Evolutionary conservation across 176 grass and related monocot species (phyloP).

Genomic region (Carex parvula): DNA sequence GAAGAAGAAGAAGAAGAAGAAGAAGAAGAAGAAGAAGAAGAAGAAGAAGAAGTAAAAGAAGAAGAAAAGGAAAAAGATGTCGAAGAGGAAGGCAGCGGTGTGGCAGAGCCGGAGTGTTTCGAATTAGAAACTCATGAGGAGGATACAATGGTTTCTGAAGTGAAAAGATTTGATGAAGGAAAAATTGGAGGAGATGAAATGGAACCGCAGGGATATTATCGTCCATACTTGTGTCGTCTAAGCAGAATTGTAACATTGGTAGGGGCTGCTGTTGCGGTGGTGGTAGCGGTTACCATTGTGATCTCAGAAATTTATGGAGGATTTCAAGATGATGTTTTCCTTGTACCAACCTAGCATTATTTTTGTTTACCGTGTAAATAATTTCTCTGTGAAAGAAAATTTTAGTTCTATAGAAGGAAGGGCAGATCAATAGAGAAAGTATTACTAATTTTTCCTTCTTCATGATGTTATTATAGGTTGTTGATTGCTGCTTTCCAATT

Average conservation of each 20-base stretch:
- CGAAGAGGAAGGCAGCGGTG: not conserved
- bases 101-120: not conserved
- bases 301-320: conserved; percentile 11
- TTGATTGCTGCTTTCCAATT: not conserved
- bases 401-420: not conserved
- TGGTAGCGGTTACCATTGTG: not conserved
- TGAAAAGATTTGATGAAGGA: not conserved
- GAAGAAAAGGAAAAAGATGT: not conserved
- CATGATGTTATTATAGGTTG: not conserved
- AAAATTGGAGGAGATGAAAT: not conserved
- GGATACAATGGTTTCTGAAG: not conserved
- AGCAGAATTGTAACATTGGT: not conserved
- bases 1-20: too few relatives aligned
- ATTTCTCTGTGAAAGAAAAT: not conserved
- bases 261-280: not conserved
- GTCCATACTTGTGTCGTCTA: not conserved
- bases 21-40: not conserved
- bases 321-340: conserved; percentile 10
- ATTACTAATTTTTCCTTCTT: not conserved
- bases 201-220: not conserved
- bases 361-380: not conserved
- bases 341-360: conserved; percentile 16
- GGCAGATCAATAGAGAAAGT: not conserved
- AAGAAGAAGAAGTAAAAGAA: not conserved
- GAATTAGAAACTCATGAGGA: not conserved